Evolutionary conservation across 441 rosid species (phyloP).

Genomic region (Sinapis alba): DNA sequence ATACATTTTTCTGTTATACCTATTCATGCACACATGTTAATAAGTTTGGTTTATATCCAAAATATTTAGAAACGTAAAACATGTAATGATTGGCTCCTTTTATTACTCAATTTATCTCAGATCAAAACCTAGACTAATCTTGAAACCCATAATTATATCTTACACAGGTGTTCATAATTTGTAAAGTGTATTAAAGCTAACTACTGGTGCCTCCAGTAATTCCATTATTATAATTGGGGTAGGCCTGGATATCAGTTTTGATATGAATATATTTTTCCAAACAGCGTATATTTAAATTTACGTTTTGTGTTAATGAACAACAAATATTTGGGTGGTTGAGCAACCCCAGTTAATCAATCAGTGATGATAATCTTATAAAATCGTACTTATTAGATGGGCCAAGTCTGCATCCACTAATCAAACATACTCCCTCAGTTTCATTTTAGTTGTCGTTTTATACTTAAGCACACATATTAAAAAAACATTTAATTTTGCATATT

Average conservation of each 20-base stretch:
- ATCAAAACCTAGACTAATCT: neutral
- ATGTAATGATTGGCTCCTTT: neutral
- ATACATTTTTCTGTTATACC: neutral
- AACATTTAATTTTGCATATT: too few relatives aligned
- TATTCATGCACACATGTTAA: neutral
- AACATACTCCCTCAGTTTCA: too few relatives aligned
- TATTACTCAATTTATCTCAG: neutral
- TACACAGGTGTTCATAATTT: neutral
- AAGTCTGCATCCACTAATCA: neutral
- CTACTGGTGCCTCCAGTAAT: neutral
- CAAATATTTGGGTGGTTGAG: neutral
- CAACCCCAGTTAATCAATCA: neutral
- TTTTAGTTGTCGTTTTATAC: too few relatives aligned
- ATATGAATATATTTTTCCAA: neutral
- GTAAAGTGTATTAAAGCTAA: neutral
- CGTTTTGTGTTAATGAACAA: neutral
- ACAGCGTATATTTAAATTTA: neutral
- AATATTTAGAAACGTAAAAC: neutral
- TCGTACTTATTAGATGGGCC: neutral
- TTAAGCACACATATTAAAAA: too few relatives aligned
- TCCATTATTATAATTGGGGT: neutral
- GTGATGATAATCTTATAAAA: neutral
- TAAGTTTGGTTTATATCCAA: neutral
- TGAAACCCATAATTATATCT: neutral
- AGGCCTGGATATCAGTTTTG: neutral